These are phyloP conservation scores for Balamuthia mandrillaris DNA, from an alignment of 208 protist species.

Conservation along the genomic window DNA sequence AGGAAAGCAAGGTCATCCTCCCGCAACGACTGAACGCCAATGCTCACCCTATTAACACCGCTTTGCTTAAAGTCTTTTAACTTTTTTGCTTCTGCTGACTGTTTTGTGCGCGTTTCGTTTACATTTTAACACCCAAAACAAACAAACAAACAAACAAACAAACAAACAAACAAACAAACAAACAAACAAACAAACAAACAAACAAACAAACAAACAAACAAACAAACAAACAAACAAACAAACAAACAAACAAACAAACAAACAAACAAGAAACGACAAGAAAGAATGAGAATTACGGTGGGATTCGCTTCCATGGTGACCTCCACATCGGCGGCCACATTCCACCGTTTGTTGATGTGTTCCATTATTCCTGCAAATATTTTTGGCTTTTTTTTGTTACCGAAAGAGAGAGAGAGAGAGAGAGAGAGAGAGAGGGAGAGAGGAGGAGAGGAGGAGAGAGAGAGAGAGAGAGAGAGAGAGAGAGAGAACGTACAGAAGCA, in stretches of 20 bases:
- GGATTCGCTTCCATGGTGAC: conserved; percentile 56
- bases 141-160: no score
- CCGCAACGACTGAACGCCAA: conserved; percentile 41
- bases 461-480: neutral
- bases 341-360: neutral
- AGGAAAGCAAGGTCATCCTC: conserved; percentile 29
- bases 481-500: neutral
- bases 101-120: no score
- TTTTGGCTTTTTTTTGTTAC: neutral
- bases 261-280: no score
- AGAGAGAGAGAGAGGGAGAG: no score
- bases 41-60: conserved; percentile 43
- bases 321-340: neutral
- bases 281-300: neutral
- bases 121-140: no score
- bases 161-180: no score
- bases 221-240: no score
- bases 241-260: no score
- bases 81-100: neutral
- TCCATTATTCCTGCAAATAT: conserved; percentile 20
- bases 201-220: no score
- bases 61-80: conserved; percentile 34
- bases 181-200: no score
- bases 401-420: no score
- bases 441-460: no score